Evolutionary conservation across 2,329 filamentous ascomycete species (phyloP), one percentile per base, ranked within the genome.

Genomic region (Aspergillus felis): DNA sequence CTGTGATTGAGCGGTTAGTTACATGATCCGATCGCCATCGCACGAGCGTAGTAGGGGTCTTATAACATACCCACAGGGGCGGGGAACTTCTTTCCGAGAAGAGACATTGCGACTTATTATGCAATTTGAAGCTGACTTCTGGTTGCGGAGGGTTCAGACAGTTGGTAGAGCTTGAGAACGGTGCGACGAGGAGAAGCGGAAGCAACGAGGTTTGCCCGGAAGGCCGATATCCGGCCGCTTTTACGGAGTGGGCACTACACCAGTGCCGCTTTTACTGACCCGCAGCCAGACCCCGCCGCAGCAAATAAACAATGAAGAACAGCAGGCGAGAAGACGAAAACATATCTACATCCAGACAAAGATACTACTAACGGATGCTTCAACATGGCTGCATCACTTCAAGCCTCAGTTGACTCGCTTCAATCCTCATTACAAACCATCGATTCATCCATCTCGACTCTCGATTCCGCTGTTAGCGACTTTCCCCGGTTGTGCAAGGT

Each of bases 81-180:
- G 71, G 87, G 86, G 81, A 91, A 93, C 83, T 91, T 92, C 84
- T 92, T 92, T 76, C 87, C 87, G 78, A 92, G 83, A 80, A 88
- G 85, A 81, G 84, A 85, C 89, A 91, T 91, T 71, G 80, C 88
- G 82, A 75, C 71, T 74, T 69, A 69, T 73, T 66, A 55, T 66
- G 65, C 58, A 68, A 65, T 65, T 63, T 57, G 64, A 63, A 65
- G 61, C 56, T 57, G 62, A 63, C 64, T 68, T 62, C 63, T 63
- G 59, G 63, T 63, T 61, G 61, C 59, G 63, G 62, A 61, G 62
- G 52, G 55, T 7, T 48, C 56, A 52, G 53, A 53, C 48, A 61
- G 64, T 58, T 66, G 63, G 65, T 68, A 67, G 57, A 66, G 66
- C 62, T 66, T 63, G 61, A 68, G 63, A 61, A 66, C 54, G 62